Base-by-base conservation (phyloP, 148 eudicot genomes). In the Fagopyrum esculentum region DNA sequence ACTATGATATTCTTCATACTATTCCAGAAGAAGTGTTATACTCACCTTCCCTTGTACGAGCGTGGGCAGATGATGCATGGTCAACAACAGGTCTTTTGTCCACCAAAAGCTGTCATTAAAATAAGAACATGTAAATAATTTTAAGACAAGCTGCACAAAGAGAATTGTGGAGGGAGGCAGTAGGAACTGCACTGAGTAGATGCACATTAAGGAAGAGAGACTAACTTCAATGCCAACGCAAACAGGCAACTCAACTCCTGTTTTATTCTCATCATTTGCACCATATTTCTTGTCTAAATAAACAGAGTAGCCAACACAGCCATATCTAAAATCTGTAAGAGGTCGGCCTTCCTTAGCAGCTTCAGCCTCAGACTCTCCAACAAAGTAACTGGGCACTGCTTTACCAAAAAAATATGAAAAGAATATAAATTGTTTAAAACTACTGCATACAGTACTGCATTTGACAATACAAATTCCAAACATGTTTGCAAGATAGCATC, bases 281-380 rank as follows among this genome's bases (percentile, higher is more conserved):
- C 75, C 79, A 68, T 73, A 79, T 81, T 89, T 86, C 56, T 77
- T 76, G 81, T 90, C 89, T 29, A 85, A 57, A 75, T 83, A 91
- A 54, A 91, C 85, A 9, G 98, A 91, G 81, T 94, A 94, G 75
- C 98, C 98, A 77, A 91, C 83, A 76, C 98, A 91, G 72, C 84
- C 90, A 84, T 91, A 94, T 80, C 78, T 87, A 79, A 91, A 94
- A 78, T 91, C 97, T 4, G 83, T 75, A 30, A 88, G 84, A 73
- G 82, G 87, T 71, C 91, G 85, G 43, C 92, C 97, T 79, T 90
- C 86, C 78, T 85, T 87, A 30, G 91, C 80, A 75, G 93, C 97
- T 83, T 87, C 91, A 73, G 83, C 81, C 85, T 91, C 93, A 48
- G 92, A 85, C 84, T 90, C 85, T 35, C 91, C 87, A 70, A 89